Evolutionary conservation across 768 basidiomycete genomes (phyloP).

Genomic region (Russula compacta): DNA sequence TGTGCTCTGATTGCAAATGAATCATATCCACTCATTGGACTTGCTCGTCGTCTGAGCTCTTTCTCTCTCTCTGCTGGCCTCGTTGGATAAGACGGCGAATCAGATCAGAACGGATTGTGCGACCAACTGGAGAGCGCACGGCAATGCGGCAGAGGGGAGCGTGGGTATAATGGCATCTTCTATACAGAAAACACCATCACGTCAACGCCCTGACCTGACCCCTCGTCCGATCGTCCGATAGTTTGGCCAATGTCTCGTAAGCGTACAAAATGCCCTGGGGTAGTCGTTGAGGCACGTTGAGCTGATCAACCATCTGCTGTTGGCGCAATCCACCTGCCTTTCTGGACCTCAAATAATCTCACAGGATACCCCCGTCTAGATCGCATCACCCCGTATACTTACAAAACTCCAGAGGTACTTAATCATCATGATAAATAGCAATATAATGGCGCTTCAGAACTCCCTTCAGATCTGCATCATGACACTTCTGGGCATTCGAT

Average conservation of each 20-base stretch:
- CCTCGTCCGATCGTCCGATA: neutral
- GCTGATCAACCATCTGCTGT: neutral
- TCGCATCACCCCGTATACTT: neutral
- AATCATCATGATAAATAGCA: too few species aligned
- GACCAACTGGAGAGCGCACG: too few species aligned
- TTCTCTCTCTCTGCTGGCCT: too few species aligned
- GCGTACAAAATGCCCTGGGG: neutral
- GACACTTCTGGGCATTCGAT: too few species aligned
- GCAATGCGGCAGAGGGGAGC: neutral
- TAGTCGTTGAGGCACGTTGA: neutral
- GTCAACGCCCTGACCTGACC: neutral
- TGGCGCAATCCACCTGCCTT: constrained; percentile 2
- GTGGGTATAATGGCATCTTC: neutral
- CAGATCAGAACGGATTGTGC: neutral
- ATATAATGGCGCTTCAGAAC: too few species aligned
- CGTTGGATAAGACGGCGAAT: too few species aligned
- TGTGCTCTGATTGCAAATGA: too few species aligned
- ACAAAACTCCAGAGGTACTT: too few species aligned
- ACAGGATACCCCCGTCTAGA: neutral
- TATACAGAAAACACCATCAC: neutral
- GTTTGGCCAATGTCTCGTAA: neutral
- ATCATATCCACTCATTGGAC: too few species aligned
- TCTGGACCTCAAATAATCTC: neutral
- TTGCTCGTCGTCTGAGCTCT: too few species aligned
- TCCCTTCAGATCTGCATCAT: too few species aligned